Conservation (phyloP, 1,284 basidiomycete genomes). For the Heterobasidion parviporum region DNA sequence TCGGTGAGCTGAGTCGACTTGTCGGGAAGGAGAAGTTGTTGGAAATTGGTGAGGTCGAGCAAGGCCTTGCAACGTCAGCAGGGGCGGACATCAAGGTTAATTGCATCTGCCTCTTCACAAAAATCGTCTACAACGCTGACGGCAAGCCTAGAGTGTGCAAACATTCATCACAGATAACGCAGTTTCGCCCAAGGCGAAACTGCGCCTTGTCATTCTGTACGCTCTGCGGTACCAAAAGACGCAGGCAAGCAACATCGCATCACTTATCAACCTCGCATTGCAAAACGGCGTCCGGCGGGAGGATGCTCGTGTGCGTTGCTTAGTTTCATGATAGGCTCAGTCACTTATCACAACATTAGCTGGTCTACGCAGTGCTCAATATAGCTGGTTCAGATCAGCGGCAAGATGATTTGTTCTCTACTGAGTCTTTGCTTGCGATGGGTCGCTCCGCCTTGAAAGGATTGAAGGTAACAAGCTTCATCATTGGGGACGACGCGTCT, state of each 20-base stretch:
- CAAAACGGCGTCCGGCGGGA: slow-evolving; percentile 77
- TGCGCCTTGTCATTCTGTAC: slow-evolving; percentile 90
- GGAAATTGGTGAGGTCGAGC: slow-evolving; percentile 92
- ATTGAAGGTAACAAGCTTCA: slow-evolving; percentile 56
- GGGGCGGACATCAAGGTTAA: slow-evolving; percentile 81
- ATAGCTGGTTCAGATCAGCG: slow-evolving; percentile 93
- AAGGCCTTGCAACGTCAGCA: slow-evolving; percentile 89
- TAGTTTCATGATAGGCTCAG: neutral
- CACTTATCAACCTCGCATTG: slow-evolving; percentile 77
- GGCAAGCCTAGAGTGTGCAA: slow-evolving; percentile 60
- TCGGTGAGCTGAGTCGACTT: slow-evolving; percentile 90
- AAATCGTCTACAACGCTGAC: neutral
- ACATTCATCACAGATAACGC: slow-evolving; percentile 59
- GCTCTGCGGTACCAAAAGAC: slow-evolving; percentile 94
- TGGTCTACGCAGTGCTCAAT: slow-evolving; percentile 92
- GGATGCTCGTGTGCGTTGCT: slow-evolving; percentile 66
- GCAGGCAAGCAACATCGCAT: slow-evolving; percentile 77
- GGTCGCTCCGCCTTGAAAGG: slow-evolving; percentile 95
- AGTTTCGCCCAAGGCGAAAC: slow-evolving; percentile 76
- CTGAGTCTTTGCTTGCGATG: slow-evolving; percentile 90
- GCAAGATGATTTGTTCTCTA: slow-evolving; percentile 96
- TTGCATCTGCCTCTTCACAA: neutral
- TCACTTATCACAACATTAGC: slow-evolving; percentile 30
- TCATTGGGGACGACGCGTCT: neutral
- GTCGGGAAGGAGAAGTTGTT: slow-evolving; percentile 84